phyloP scores from a whole-genome alignment of 2,329 filamentous ascomycete species.

The Diaporthe humulicola region DNA sequence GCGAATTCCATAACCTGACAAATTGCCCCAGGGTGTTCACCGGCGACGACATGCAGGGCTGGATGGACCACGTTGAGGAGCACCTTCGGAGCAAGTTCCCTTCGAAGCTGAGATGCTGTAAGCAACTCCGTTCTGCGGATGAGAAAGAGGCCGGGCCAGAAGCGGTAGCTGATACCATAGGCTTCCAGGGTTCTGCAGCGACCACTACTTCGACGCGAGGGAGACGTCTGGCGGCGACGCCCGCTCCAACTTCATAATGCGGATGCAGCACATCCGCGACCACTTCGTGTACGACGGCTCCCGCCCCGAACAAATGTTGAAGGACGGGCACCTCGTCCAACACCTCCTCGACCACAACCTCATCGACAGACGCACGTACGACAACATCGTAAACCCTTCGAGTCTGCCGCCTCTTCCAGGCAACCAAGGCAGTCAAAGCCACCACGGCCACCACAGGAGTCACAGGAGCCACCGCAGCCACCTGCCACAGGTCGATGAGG shows the following conservation, averaged over 20 bases:
- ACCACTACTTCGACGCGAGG: conserved; percentile 47
- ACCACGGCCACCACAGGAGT: not conserved
- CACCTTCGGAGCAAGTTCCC: conserved; percentile 56
- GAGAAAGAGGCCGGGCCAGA: not conserved
- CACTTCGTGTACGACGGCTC: conserved; percentile 55
- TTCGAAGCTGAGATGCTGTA: conserved; percentile 26
- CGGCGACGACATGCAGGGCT: conserved; percentile 53
- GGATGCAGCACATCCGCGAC: conserved; percentile 64
- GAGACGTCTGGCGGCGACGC: conserved; percentile 29
- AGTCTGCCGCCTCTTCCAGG: not conserved
- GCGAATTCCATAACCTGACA: conserved; percentile 58
- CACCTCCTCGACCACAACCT: conserved; percentile 50
- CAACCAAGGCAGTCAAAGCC: not conserved
- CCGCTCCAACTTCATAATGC: conserved; percentile 49
- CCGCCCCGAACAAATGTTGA: conserved; percentile 46
- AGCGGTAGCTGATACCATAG: conserved; percentile 21
- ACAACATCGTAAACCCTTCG: not conserved
- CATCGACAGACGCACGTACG: conserved; percentile 43
- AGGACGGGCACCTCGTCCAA: conserved; percentile 57
- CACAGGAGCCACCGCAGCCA: not conserved
- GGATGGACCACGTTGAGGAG: conserved; percentile 60
- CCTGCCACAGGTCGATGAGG: conserved; percentile 20
- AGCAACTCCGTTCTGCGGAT: not conserved
- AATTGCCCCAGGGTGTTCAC: conserved; percentile 55
- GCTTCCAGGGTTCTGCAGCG: conserved; percentile 59